Evolutionary conservation across 257 asterid genomes (phyloP), one percentile per base, ranked within the genome.

Genomic region (Avicennia marina): DNA sequence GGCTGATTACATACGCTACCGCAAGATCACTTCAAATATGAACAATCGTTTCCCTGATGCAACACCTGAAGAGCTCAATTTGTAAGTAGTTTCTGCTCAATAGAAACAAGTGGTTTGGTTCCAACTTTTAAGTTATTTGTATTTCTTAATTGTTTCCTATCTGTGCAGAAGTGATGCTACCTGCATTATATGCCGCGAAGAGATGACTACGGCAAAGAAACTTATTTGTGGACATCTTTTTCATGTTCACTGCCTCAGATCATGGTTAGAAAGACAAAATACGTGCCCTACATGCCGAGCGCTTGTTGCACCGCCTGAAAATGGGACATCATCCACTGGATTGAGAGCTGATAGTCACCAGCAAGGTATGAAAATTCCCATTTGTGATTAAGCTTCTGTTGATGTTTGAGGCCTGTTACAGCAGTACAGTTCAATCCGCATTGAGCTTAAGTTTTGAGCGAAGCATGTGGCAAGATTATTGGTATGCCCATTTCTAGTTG

Each of bases 241-340:
- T 66, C 98, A 90, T 57, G 97, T 90, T 47, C 91, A 82, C 63
- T 90, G 97, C 81, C 94, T 90, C 42, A 80, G 97, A 42, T 90
- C 97, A 27, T 90, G 97, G 95, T 70, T 90, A 66, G 95, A 86
- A 73, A 81, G 95, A 62, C 95, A 90, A 61, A 86, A 84, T 62
- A 86, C 95, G 11, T 90, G 97, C 67, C 97, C 97, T 45, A 86
- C 95, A 32, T 90, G 98, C 75, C 79, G 98, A 69, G 96, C 98
- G 36, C 89, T 62, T 36, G 95, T 90, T 53, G 70, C 87, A 63
- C 86, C 95, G 19, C 76, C 89, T 49, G 95, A 81, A 69, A 73
- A 75, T 53, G 85, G 85, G 60, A 49, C 82, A 42, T 61, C 79
- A 53, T 17, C 79, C 22, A 38, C 76, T 78, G 81, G 72, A 64